These are phyloP conservation scores for Trifolium fragiferum DNA, from an alignment of 306 rosid genomes.

Conservation along the genomic window DNA sequence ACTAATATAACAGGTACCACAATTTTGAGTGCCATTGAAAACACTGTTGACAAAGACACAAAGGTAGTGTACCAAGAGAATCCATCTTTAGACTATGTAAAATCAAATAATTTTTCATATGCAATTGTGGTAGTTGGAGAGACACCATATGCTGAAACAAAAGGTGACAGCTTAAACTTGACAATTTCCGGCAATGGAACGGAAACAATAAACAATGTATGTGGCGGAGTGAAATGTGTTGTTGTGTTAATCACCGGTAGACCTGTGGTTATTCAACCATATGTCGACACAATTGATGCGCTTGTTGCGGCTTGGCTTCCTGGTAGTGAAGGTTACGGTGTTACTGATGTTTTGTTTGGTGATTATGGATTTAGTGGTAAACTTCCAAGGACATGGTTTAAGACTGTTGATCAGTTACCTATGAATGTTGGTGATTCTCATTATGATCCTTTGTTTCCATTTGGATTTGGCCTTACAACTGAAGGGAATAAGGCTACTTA, in stretches of 20 bases:
- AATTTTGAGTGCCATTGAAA: constrained; percentile 41
- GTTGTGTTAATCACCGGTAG: constrained; percentile 44
- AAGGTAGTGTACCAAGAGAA: constrained; percentile 40
- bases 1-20: constrained; percentile 41
- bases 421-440: constrained; percentile 52
- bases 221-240: constrained; percentile 43
- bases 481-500: constrained; percentile 6
- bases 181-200: constrained; percentile 39
- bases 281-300: constrained; percentile 20
- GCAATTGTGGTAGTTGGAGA: constrained; percentile 53
- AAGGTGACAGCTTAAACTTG: constrained; percentile 43
- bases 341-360: constrained; percentile 50
- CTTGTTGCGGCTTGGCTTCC: constrained; percentile 60
- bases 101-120: constrained; percentile 30
- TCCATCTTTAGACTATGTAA: constrained; percentile 24
- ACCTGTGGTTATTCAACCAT: constrained; percentile 48
- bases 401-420: constrained; percentile 46
- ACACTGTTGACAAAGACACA: constrained; percentile 36
- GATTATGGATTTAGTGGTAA: constrained; percentile 50
- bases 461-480: constrained; percentile 55
- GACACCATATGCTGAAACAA: constrained; percentile 45
- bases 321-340: constrained; percentile 49
- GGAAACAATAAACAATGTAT: constrained; percentile 39
- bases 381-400: constrained; percentile 51
- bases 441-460: constrained; percentile 51